These are phyloP conservation scores for Phytophthora cryptogea DNA, from an alignment of 352 stramenopile species.

Conservation along the genomic window DNA sequence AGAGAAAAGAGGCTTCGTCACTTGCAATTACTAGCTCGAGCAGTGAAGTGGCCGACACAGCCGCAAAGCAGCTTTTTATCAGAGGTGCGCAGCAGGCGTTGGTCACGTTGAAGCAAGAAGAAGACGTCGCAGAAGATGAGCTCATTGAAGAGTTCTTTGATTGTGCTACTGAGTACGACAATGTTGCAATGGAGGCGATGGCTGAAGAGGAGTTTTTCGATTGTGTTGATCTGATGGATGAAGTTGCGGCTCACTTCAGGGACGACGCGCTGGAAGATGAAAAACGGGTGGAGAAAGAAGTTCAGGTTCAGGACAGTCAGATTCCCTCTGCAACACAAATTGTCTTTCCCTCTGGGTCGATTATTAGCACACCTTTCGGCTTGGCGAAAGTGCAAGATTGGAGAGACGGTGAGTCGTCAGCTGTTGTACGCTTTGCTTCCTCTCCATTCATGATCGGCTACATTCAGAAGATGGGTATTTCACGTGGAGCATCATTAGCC, in stretches of 20 bases:
- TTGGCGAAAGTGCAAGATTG: constrained; percentile 61
- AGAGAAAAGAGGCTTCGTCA: constrained; percentile 28
- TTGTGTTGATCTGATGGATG: constrained; percentile 69
- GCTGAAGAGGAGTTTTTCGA: constrained; percentile 89
- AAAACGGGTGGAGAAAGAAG: constrained; percentile 14
- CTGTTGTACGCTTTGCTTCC: constrained; percentile 49
- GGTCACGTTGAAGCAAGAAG: constrained; percentile 33
- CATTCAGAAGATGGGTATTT: constrained; percentile 69
- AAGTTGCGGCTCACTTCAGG: constrained; percentile 54
- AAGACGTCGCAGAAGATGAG: constrained; percentile 50
- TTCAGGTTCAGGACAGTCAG: constrained; percentile 8
- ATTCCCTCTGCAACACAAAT: constrained; percentile 8
- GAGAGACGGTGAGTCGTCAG: constrained; percentile 39
- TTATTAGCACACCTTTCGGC: constrained; percentile 71
- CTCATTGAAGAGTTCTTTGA: constrained; percentile 89
- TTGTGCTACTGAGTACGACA: constrained; percentile 63
- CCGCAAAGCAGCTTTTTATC: constrained; percentile 17
- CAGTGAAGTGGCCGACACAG: constrained; percentile 5
- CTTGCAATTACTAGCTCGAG: constrained; percentile 13
- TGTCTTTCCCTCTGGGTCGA: constrained; percentile 58
- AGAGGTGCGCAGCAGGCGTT: constrained; percentile 37
- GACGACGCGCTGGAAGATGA: constrained; percentile 22
- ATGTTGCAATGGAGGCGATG: constrained; percentile 57
- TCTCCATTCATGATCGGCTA: constrained; percentile 49
- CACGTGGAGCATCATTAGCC: constrained; percentile 56